Evolutionary conservation across 208 protist genomes (phyloP).

Genomic region (Angomonas deanei): DNA sequence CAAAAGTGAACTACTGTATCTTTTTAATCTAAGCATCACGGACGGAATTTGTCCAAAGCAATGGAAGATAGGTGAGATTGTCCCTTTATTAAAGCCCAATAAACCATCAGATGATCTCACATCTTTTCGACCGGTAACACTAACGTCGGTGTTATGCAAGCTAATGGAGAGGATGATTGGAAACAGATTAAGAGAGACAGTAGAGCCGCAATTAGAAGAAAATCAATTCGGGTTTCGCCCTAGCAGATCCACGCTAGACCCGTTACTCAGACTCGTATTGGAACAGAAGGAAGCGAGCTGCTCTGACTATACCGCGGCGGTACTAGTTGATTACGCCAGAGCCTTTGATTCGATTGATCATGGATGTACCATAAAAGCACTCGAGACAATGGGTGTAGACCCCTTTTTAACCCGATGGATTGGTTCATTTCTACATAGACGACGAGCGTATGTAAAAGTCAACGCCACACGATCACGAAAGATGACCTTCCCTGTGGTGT

Average conservation of each 20-base stretch:
- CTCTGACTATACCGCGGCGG: not conserved
- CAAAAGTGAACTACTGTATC: not conserved
- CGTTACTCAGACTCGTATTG: conserved; percentile 4
- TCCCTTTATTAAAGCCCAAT: conserved; percentile 13
- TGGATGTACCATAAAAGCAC: not conserved
- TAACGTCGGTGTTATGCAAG: conserved; percentile 15
- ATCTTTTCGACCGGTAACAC: conserved; percentile 8
- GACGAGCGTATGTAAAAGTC: not conserved
- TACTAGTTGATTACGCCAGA: not conserved
- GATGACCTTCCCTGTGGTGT: conserved; percentile 8
- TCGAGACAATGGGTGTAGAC: not conserved
- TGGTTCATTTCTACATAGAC: not conserved
- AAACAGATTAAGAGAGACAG: conserved; percentile 5
- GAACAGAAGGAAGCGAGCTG: not conserved
- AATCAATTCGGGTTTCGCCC: conserved; percentile 18
- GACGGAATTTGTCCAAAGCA: not conserved
- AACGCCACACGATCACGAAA: not conserved
- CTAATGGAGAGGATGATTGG: conserved; percentile 17
- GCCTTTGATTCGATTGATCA: not conserved
- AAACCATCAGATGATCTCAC: conserved; percentile 5
- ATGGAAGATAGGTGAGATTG: conserved; percentile 14
- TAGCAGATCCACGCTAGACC: conserved; percentile 12
- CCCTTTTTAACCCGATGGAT: not conserved
- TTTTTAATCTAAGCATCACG: conserved; percentile 12
- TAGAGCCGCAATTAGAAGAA: conserved; percentile 2